phyloP scores from a whole-genome alignment of 2,329 filamentous ascomycete species.

The Tympanopsis confertula region DNA sequence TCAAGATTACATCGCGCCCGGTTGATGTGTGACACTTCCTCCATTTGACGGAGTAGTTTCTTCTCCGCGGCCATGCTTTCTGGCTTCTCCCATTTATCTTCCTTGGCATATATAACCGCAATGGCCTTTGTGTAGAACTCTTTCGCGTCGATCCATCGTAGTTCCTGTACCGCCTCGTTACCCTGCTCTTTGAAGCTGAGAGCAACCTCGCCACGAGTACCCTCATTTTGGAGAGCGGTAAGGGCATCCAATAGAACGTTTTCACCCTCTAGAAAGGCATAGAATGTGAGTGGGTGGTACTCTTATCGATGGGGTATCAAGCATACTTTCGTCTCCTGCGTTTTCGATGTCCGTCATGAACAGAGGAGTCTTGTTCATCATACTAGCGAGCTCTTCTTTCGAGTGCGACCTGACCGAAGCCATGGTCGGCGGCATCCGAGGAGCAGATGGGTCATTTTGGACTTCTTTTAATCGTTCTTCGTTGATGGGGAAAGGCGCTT shows the following conservation, averaged over 20 bases:
- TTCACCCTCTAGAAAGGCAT: neutral
- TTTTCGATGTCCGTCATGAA: conserved; percentile 58
- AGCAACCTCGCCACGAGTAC: conserved; percentile 48
- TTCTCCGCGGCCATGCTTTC: conserved; percentile 22
- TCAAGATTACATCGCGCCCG: conserved; percentile 55
- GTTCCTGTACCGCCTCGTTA: conserved; percentile 50
- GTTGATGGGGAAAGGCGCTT: neutral
- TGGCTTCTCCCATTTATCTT: neutral
- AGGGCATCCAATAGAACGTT: conserved; percentile 40
- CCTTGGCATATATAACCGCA: conserved; percentile 22
- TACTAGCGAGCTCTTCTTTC: conserved; percentile 42
- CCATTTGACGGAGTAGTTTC: conserved; percentile 28
- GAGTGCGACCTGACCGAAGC: conserved; percentile 40
- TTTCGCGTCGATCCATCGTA: conserved; percentile 50
- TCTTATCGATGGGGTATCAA: neutral
- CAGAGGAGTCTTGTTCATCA: conserved; percentile 54
- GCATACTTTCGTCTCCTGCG: conserved; percentile 26
- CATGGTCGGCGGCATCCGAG: conserved; percentile 38
- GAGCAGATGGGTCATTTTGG: neutral
- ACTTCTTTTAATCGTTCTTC: neutral
- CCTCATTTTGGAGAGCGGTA: conserved; percentile 54
- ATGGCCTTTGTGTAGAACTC: conserved; percentile 56
- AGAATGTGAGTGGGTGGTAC: no score
- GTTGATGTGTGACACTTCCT: conserved; percentile 48
- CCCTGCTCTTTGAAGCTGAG: conserved; percentile 54